A percentile compares a stretch with the other conserved stretches of the same genome.
Evolutionary conservation across 2,329 filamentous ascomycete genomes (phyloP).

Genomic region (Trichoderma breve): DNA sequence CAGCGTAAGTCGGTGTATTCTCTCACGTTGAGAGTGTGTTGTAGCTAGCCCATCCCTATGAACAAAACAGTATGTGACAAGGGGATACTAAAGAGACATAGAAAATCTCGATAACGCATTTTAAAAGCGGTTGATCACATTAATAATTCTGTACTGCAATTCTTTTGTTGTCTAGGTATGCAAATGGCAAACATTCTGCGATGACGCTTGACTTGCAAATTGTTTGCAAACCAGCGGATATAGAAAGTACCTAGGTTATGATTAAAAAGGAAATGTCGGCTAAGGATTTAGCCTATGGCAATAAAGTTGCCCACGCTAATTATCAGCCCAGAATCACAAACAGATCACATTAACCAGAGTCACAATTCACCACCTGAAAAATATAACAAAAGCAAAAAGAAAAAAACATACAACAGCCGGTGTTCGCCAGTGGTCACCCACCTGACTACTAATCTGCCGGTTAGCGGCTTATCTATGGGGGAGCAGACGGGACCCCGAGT

Average conservation of each 20-base stretch:
- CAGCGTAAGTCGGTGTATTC: background rate
- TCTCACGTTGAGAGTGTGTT: background rate
- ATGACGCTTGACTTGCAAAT: background rate
- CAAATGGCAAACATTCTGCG: no score
- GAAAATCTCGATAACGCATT: background rate
- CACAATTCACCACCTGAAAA: background rate
- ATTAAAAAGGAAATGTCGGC: background rate
- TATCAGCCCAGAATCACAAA: background rate
- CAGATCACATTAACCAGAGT: background rate
- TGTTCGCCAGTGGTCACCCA: background rate
- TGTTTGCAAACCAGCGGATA: background rate
- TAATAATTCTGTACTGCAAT: no score
- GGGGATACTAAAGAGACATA: background rate
- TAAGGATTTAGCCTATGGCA: background rate
- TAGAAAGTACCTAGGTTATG: background rate
- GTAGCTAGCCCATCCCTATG: background rate
- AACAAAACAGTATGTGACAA: background rate
- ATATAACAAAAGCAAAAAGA: background rate
- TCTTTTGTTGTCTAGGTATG: no score
- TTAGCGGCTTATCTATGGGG: background rate
- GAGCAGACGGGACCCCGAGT: background rate
- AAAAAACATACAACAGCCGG: background rate
- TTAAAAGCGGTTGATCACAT: no score
- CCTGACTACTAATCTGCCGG: background rate
- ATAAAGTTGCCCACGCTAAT: background rate